Evolutionary conservation across 345 rosid species (phyloP), one percentile per base, ranked within the genome.

Genomic region (Erodium maritimum): DNA sequence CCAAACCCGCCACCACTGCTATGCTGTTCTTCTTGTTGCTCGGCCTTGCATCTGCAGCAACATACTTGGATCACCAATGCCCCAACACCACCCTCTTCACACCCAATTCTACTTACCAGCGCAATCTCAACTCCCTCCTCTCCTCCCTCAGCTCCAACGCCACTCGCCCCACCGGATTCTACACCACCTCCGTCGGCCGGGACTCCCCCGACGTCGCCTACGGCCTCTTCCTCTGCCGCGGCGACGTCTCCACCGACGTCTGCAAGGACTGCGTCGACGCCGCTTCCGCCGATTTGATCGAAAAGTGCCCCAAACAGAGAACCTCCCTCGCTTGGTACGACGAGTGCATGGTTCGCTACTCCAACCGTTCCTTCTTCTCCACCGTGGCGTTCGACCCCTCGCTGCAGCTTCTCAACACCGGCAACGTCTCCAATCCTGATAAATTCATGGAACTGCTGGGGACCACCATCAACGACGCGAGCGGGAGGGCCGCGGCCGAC

Each of bases 171-270:
- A 4, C 21, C 66, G 0, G n/a, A 6, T 29, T 29, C 37, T 4
- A 29, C 37, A 29, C 5, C 37, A 6, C 9, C 37, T 29, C 72
- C 11, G 48, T 57, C 0, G 77, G 79, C 13, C 22, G 14, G 4
- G 58, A 21, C 56, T 58, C 60, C 18, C 24, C 18, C 0, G 55
- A 69, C 22, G 29, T 24, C 6, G 60, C 34, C 61, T 52, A 69
- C 33, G 64, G 75, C 33, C 72, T 73, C 37, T 79, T 61, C 64
- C 74, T 79, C 17, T 75, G 83, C 62, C 67, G 74, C 0, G 80
- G 76, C 0, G 78, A 79, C 53, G 53, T 21, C 18, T 5, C 62
- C 48, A 3, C 54, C 9, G 21, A 25, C 16, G n/a, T 0, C 0
- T 79, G 78, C 57, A 61, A 53, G 10, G 18, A 55, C 20, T 79